Conservation (phyloP, 371 early-diverging fungal genomes). For the Mucor racemosus region DNA sequence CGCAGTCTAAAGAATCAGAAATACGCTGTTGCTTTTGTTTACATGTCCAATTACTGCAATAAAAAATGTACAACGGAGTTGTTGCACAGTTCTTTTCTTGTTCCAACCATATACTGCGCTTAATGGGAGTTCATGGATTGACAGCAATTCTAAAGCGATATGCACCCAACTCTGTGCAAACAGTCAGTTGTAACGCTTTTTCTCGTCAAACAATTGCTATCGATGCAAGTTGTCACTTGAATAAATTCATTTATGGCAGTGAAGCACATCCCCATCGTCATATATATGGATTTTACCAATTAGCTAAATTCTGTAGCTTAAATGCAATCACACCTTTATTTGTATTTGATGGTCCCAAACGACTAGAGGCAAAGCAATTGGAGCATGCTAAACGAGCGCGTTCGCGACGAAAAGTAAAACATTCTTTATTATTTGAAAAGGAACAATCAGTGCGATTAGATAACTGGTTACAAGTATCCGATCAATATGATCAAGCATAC, state of each 20-base stretch:
- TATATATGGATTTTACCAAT: conserved; percentile 57
- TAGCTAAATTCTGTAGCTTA: conserved; percentile 49
- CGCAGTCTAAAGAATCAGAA: too few relatives aligned
- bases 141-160: conserved; percentile 54
- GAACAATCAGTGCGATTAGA: conserved; percentile 38
- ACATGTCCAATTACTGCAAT: too few relatives aligned
- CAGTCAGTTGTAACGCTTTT: conserved; percentile 38
- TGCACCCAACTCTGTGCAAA: conserved; percentile 52
- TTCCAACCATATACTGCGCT: too few relatives aligned
- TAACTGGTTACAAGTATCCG: conserved; percentile 34
- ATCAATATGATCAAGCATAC: conserved; percentile 8
- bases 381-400: conserved; percentile 47
- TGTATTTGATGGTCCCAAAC: conserved; percentile 60
- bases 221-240: conserved; percentile 67
- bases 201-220: conserved; percentile 52
- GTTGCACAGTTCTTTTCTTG: too few relatives aligned
- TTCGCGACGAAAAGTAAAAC: conserved; percentile 34
- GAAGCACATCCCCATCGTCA: conserved; percentile 54
- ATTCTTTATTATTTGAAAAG: conserved; percentile 39
- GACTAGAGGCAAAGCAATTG: conserved; percentile 54
- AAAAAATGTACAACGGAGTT: too few relatives aligned
- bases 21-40: too few relatives aligned
- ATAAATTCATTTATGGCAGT: conserved; percentile 58
- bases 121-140: conserved; percentile 64
- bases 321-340: conserved; percentile 62